A percentile compares a stretch with the other conserved stretches of the same genome.
phyloP scores from a whole-genome alignment of 495 filamentous ascomycete species.

The Letharia columbiana region DNA sequence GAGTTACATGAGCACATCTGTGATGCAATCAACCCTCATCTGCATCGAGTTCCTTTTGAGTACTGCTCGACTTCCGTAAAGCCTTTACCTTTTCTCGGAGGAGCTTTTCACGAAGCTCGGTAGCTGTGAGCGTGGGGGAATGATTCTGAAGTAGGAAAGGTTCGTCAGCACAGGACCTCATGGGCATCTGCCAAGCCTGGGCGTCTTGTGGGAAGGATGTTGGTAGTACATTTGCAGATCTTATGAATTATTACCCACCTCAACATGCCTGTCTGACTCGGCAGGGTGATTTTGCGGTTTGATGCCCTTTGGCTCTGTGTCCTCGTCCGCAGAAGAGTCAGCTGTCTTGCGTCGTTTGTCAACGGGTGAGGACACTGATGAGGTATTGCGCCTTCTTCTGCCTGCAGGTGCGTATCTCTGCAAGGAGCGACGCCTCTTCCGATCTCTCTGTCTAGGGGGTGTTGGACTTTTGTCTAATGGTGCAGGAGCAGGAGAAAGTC shows the following conservation, averaged over 20 bases:
- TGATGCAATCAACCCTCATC: background rate
- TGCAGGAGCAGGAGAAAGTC: slow-evolving; percentile 21
- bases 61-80: slow-evolving; percentile 32
- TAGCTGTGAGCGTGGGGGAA: slow-evolving; percentile 34
- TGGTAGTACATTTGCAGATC: slow-evolving; percentile 16
- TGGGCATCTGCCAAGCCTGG: background rate
- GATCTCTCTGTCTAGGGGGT: slow-evolving; percentile 32
- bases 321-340: slow-evolving; percentile 56
- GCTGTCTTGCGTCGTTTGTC: slow-evolving; percentile 45
- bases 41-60: slow-evolving; percentile 23
- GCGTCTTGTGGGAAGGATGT: slow-evolving; percentile 3
- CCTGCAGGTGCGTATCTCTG: slow-evolving; percentile 44
- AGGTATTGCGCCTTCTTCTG: slow-evolving; percentile 43
- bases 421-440: slow-evolving; percentile 44
- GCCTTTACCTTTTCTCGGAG: slow-evolving; percentile 59
- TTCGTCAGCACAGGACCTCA: slow-evolving; percentile 8
- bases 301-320: slow-evolving; percentile 41
- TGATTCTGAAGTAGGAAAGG: slow-evolving; percentile 17
- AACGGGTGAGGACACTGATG: slow-evolving; percentile 41
- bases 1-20: background rate
- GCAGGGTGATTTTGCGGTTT: slow-evolving; percentile 13
- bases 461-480: slow-evolving; percentile 32
- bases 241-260: slow-evolving; percentile 44
- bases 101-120: slow-evolving; percentile 55
- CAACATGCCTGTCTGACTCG: slow-evolving; percentile 28